These are phyloP conservation scores for Monosporozyma solicola DNA, from an alignment of 805 yeast species.

Conservation along the genomic window DNA sequence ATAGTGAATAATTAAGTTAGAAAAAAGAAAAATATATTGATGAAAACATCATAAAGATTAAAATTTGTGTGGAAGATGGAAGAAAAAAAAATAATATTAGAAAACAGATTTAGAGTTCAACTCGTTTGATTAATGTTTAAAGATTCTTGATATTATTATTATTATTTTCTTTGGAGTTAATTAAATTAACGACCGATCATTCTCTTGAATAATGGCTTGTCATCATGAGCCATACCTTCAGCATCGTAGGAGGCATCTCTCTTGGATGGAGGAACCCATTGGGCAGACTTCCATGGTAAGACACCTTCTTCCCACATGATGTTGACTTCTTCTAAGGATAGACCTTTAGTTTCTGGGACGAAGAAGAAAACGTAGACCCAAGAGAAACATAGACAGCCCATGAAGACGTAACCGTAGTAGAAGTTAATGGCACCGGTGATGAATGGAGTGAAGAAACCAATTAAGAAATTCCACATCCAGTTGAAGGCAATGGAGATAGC, in stretches of 20 bases:
- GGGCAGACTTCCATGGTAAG: conserved; percentile 35
- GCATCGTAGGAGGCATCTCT: conserved; percentile 25
- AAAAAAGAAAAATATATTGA: background rate
- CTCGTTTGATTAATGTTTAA: background rate
- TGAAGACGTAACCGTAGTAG: conserved; percentile 54
- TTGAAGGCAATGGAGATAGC: conserved; percentile 52
- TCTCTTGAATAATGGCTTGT: conserved; percentile 14
- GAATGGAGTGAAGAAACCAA: conserved; percentile 62
- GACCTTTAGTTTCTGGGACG: conserved; percentile 70
- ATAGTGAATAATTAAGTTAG: background rate
- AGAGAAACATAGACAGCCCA: conserved; percentile 48
- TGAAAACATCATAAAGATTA: background rate
- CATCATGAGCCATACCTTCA: conserved; percentile 12
- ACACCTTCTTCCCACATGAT: conserved; percentile 39
- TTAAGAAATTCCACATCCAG: conserved; percentile 57
- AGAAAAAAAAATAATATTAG: background rate
- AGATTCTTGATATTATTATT: no score
- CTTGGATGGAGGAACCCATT: conserved; percentile 40
- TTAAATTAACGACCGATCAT: background rate
- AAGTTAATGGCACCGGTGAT: conserved; percentile 56
- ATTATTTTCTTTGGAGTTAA: background rate
- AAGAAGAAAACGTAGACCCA: conserved; percentile 59
- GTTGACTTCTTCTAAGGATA: conserved; percentile 72
- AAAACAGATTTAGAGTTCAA: background rate
- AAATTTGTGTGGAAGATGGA: background rate